Percentiles rank a stretch among this genome's conserved stretches.
These are phyloP conservation scores for Fusarium aywerte DNA, from an alignment of 2,329 filamentous ascomycete genomes.

Conservation along the genomic window DNA sequence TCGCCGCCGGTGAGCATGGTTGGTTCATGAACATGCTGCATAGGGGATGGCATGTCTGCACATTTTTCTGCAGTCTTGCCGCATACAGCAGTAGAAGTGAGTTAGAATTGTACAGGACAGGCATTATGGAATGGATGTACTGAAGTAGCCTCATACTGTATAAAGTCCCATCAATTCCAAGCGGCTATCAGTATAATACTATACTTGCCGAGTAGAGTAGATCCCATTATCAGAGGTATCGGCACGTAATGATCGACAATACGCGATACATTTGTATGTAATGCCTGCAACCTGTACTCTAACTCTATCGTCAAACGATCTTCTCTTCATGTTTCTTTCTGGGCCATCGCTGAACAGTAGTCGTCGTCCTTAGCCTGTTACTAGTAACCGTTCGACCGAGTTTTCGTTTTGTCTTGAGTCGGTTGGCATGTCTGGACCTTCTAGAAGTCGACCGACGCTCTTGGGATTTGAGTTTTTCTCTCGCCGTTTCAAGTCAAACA, in stretches of 20 bases:
- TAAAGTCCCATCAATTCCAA: too few relatives aligned
- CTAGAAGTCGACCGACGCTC: conserved; percentile 13
- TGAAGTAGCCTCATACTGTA: too few relatives aligned
- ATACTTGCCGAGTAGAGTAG: too few relatives aligned
- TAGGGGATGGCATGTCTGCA: conserved; percentile 41
- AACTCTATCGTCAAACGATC: conserved; percentile 33
- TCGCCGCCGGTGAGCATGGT: conserved; percentile 38
- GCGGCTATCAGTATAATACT: too few relatives aligned
- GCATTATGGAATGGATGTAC: too few relatives aligned
- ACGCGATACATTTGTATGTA: too few relatives aligned
- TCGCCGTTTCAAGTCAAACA: conserved; percentile 18
- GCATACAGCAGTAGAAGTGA: conserved; percentile 11
- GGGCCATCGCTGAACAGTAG: conserved; percentile 1
- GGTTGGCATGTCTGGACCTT: conserved; percentile 1
- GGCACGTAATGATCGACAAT: too few relatives aligned
- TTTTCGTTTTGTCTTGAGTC: neutral
- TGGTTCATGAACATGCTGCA: conserved; percentile 43
- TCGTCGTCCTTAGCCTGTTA: conserved; percentile 13
- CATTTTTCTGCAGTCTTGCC: conserved; percentile 14
- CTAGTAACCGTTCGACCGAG: conserved; percentile 1
- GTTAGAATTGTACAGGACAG: too few relatives aligned
- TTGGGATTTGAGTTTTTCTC: neutral
- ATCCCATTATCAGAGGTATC: too few relatives aligned
- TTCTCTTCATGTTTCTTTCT: conserved; percentile 32
- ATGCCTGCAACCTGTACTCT: too few relatives aligned